Base-by-base conservation (phyloP, 2,329 filamentous ascomycete genomes). In the Aureobasidium sp. region DNA sequence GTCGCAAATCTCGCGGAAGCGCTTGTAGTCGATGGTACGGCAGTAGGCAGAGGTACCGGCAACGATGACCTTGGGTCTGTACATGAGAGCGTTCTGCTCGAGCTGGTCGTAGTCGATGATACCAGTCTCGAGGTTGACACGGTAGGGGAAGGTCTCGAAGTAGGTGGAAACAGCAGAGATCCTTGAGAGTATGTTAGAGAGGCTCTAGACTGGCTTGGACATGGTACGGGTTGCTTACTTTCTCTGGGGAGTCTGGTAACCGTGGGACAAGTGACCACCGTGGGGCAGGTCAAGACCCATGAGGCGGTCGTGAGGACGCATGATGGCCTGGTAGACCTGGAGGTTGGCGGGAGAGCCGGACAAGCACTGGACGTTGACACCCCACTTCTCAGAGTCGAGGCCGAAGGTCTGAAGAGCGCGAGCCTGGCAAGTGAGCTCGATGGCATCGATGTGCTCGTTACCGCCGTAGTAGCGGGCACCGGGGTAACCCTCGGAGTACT, bases 151-250 rank as follows among this genome's bases (percentile, higher is more conserved):
- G 39, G 94, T 99, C 80, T 99, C 94, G 74, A 99, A 99, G 80
- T 99, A 99, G 74, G 96, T 97, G 62, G 93, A 97, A 67, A 99
- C 87, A 70, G 92, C 91, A n/a, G 93, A 97, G 74, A 99, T 97
- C 83, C 63, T 65, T 54, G 1, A 21, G 10, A 25, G 16, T 10
- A 25, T 29, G 49, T 55, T 48, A 50, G 42, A 30, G 21, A n/a
- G 21, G 45, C 29, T 39, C n/a, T n/a, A 5, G 8, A 1, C 3
- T 3, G 32, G 8, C 21, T n/a, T 34, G 34, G 5, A 37, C 16
- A 11, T 2, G 44, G 1, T 11, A 1, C 7, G 11, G 10, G 16
- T n/a, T 6, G 25, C 63, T 62, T 37, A 65, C 63, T 99, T 99
- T 82, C 89, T 90, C 73, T 88, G 86, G 36, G 94, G 90, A 37